These are phyloP conservation scores for Margaritispora aquatica DNA, from an alignment of 495 filamentous ascomycete genomes.

Conservation along the genomic window DNA sequence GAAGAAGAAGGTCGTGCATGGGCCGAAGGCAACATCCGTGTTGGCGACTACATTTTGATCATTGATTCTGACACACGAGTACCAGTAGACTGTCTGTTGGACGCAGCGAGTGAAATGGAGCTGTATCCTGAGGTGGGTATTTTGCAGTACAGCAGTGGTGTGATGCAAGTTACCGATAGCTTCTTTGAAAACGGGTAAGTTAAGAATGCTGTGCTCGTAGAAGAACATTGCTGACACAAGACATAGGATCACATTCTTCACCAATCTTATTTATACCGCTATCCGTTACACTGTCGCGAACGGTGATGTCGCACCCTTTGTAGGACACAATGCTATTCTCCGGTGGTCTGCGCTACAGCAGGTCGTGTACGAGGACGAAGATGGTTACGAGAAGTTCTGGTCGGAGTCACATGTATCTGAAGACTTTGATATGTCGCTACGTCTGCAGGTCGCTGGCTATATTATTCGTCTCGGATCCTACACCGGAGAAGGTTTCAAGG, in stretches of 20 bases:
- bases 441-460: constrained; percentile 58
- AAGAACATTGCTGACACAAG: no score
- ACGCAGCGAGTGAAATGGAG: constrained; percentile 68
- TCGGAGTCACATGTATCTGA: constrained; percentile 68
- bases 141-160: constrained; percentile 60
- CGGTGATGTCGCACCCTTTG: constrained; percentile 63
- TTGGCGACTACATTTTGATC: constrained; percentile 64
- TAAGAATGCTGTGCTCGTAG: not conserved
- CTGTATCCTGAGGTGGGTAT: constrained; percentile 63
- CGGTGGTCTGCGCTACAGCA: constrained; percentile 70
- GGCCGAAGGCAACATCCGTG: constrained; percentile 65
- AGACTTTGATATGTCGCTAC: constrained; percentile 71
- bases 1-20: constrained; percentile 54
- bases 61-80: constrained; percentile 26
- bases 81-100: constrained; percentile 58
- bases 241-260: constrained; percentile 58
- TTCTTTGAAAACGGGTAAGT: constrained; percentile 50
- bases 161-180: constrained; percentile 59
- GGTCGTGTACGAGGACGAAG: constrained; percentile 42
- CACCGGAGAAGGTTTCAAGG: constrained; percentile 60
- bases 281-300: constrained; percentile 61
- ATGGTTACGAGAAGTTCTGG: constrained; percentile 63
- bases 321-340: constrained; percentile 65
- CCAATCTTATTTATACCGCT: constrained; percentile 64
- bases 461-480: constrained; percentile 58